Conservation (phyloP, 2,329 filamentous ascomycete species). For the Sporothrix dimorphospora region DNA sequence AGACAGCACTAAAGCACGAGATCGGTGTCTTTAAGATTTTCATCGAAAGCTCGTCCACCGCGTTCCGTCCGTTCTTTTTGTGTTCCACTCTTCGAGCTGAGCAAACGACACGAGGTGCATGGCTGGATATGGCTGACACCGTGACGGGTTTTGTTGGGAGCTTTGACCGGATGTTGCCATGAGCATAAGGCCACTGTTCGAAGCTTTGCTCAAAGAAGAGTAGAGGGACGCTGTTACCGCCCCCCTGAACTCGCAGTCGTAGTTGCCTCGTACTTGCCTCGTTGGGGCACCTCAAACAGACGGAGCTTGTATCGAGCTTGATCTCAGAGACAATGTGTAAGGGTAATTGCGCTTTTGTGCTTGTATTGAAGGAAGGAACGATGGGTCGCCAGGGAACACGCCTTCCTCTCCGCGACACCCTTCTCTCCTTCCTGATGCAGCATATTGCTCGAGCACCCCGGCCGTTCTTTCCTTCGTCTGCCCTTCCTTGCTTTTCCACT, state of each 20-base stretch:
- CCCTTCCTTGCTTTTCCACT: not conserved
- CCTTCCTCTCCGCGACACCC: not conserved
- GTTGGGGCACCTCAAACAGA: not conserved
- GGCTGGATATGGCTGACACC: not conserved
- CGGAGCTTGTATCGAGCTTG: not conserved
- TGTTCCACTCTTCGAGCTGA: not conserved
- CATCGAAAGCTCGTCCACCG: not conserved
- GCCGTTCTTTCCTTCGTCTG: not conserved
- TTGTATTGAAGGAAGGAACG: constrained; percentile 12
- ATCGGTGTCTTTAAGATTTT: not conserved
- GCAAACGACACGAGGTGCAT: not conserved
- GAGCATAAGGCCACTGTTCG: not conserved
- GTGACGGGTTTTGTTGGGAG: not conserved
- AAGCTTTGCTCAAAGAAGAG: not conserved
- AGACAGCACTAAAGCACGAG: not conserved
- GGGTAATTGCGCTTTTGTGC: not conserved
- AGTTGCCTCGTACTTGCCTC: not conserved
- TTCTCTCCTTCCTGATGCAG: constrained; percentile 10
- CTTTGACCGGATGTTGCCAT: not conserved
- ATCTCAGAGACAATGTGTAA: too few relatives aligned
- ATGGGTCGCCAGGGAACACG: not conserved
- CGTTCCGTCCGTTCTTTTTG: not conserved
- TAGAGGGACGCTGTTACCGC: too few relatives aligned
- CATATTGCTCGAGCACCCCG: not conserved
- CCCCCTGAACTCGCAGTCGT: not conserved